Evolutionary conservation across 2,329 filamentous ascomycete species (phyloP).

Genomic region (Gnomoniopsis sp.): DNA sequence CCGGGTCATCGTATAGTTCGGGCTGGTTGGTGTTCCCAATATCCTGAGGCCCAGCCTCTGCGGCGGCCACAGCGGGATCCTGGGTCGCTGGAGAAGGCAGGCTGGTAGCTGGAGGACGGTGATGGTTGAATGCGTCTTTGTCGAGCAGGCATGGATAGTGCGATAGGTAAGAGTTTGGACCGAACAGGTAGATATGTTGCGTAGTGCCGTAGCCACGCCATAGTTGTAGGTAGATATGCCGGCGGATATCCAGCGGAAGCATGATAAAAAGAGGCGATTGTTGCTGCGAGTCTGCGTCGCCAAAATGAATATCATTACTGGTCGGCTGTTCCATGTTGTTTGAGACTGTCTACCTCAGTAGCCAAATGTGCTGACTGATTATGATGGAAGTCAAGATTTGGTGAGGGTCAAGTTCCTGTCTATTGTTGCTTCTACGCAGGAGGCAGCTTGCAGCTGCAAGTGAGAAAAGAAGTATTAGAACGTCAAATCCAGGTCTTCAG

Average conservation of each 20-base stretch:
- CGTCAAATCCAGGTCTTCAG: no score
- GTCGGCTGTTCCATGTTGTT: no score
- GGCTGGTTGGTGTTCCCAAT: not conserved
- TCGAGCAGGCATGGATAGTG: conserved; percentile 7
- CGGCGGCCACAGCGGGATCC: not conserved
- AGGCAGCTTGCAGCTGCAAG: no score
- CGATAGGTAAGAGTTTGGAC: not conserved
- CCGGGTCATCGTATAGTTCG: not conserved
- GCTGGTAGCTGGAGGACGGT: not conserved
- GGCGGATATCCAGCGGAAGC: conserved; percentile 15
- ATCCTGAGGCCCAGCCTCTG: not conserved
- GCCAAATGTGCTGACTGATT: no score
- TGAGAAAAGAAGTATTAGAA: no score
- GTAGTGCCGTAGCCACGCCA: conserved; percentile 9
- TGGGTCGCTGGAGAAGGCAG: not conserved
- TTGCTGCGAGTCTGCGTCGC: not conserved
- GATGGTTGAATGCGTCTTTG: not conserved
- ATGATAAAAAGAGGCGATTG: conserved; percentile 19
- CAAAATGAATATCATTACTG: no score
- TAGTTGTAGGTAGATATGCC: conserved; percentile 13
- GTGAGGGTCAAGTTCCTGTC: no score
- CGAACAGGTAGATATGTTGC: conserved; percentile 1
- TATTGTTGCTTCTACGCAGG: no score
- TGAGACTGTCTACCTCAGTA: no score
- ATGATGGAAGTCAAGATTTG: no score